Evolutionary conservation across 2,329 filamentous ascomycete species (phyloP).

Genomic region (Pyrenochaeta sp.): DNA sequence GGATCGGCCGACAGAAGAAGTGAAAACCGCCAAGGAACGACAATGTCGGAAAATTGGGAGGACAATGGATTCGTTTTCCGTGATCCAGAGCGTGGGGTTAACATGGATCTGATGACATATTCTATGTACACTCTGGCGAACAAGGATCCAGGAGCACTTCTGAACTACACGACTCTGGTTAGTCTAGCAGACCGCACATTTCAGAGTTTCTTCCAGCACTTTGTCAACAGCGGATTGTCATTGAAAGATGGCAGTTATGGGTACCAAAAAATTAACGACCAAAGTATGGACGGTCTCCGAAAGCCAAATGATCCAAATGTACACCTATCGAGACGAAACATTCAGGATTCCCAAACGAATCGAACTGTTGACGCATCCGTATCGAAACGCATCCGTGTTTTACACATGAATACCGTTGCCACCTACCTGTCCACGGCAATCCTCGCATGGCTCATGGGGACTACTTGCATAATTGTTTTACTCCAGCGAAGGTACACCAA

Average conservation of each 20-base stretch:
- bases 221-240: constrained; percentile 13
- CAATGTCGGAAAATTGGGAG: not conserved
- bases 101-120: constrained; percentile 44
- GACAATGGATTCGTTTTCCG: constrained; percentile 38
- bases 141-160: constrained; percentile 25
- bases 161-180: constrained; percentile 17
- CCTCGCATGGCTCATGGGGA: constrained; percentile 29
- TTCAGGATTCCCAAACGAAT: constrained; percentile 13
- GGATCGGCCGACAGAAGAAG: constrained; percentile 12
- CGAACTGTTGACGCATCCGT: constrained; percentile 15
- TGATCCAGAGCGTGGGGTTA: constrained; percentile 27
- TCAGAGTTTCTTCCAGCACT: constrained; percentile 32
- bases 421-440: constrained; percentile 29
- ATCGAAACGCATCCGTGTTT: constrained; percentile 20
- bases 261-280: constrained; percentile 34
- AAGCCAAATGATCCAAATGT: constrained; percentile 7
- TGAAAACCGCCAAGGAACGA: too few relatives aligned
- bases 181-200: constrained; percentile 29
- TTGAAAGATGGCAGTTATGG: constrained; percentile 25
- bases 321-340: constrained; percentile 1
- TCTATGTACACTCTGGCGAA: constrained; percentile 35
- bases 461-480: constrained; percentile 15
- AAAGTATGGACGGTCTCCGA: constrained; percentile 10
- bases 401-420: constrained; percentile 27
- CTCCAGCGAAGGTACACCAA: constrained; percentile 27